A percentile compares a stretch with the other conserved stretches of the same genome.
Evolutionary conservation across 2,329 filamentous ascomycete species (phyloP).

Genomic region (Raffaelea arxii): DNA sequence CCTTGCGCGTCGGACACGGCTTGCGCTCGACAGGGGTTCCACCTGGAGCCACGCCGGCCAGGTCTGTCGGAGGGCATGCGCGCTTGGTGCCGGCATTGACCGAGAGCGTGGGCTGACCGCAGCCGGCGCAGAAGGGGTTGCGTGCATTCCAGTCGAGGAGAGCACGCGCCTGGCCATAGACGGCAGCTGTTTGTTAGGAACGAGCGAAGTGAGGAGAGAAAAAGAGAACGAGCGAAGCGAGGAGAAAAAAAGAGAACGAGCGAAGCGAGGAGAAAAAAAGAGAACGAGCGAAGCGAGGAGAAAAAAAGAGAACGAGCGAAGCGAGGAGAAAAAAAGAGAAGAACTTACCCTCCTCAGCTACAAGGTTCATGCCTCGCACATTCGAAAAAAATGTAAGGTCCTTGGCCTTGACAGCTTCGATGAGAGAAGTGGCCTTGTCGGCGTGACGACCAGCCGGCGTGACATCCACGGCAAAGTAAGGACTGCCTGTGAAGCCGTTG

Average conservation of each 20-base stretch:
- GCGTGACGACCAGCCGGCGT: constrained; percentile 51
- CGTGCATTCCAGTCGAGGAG: constrained; percentile 90
- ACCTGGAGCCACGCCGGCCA: constrained; percentile 34
- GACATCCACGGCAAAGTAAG: constrained; percentile 85
- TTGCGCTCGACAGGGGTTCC: constrained; percentile 42
- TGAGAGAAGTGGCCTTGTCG: constrained; percentile 45
- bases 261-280: not conserved
- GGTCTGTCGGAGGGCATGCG: constrained; percentile 63
- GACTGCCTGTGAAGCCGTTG: constrained; percentile 65
- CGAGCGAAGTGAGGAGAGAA: not conserved
- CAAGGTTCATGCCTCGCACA: constrained; percentile 29
- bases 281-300: not conserved
- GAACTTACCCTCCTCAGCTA: constrained; percentile 35
- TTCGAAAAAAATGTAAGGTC: constrained; percentile 60
- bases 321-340: not conserved
- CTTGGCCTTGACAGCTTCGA: constrained; percentile 45
- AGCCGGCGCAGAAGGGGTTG: constrained; percentile 85
- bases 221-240: not conserved
- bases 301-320: not conserved
- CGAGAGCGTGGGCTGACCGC: constrained; percentile 72
- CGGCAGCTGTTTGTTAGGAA: constrained; percentile 51
- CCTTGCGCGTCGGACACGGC: constrained; percentile 71
- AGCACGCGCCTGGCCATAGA: constrained; percentile 81
- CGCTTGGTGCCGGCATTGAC: constrained; percentile 74
- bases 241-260: not conserved